Evolutionary conservation across 768 basidiomycete species (phyloP), one percentile per base, ranked within the genome.

Genomic region (Hemileccinum rubropunctum): DNA sequence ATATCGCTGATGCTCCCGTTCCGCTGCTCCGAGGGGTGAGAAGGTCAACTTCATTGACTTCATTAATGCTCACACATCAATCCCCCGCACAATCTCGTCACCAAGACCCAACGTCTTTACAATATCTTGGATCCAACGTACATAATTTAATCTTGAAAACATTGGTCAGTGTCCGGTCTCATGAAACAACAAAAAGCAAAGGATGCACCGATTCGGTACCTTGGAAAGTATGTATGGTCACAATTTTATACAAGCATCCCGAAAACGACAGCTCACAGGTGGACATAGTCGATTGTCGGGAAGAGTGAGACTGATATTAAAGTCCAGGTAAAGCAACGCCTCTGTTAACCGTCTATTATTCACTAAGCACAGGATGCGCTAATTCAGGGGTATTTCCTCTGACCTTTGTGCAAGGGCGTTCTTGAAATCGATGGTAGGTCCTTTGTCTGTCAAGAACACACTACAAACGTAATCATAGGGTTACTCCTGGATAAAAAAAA

Each of bases 1-100:
- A 98, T 48, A 98, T 91, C 1, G 83, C 88, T 0, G 90, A 90
- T 7, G 93, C 85, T 0, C 95, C 95, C 8, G 94, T 95, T 18
- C 95, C 95, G 34, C 92, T 91, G 54, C 15, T 18, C n/a, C 23
- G 10, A 14, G 27, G 2, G 4, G 23, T 46, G 32, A 54, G 39
- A 32, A 13, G 30, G 28, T 34, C 33, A 58, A 33, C n/a, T 21
- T 21, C 13, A 46, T 23, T 1, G 27, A 28, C 40, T 13, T 26
- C 2, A 6, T 40, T 6, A 12, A 47, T 7, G 43, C 83, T 45
- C 63, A 93, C 93, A 95, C 79, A 58, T 95, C 91, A 12, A 90
- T 64, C 0, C 84, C 88, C 8, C 65, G 68, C 13, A 85, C 62
- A n/a, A 37, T 6, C 10, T 51, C 46, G 0, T 60, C 51, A 20